Base-by-base conservation (phyloP, 805 yeast genomes). In the Hanseniaspora lachancei region DNA sequence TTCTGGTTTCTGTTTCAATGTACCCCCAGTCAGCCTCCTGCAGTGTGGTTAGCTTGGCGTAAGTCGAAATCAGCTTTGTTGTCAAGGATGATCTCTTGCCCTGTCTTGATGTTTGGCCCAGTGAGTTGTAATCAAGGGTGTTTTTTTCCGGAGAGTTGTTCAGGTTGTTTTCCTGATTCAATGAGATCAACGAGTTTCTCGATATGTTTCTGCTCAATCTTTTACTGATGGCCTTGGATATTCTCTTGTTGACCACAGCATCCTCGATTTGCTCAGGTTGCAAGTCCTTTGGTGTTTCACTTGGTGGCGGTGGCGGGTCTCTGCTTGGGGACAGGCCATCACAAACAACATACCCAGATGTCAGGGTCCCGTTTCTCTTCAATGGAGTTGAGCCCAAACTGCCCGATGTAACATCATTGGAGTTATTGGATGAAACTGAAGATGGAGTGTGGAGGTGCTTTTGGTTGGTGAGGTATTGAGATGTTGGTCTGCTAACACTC, bases 61-160 rank as follows among this genome's bases (percentile, higher is more conserved):
- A 84, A 0, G 88, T 80, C 0, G 88, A 77, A 58, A 84, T 75
- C 59, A 84, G 66, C 63, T 81, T 84, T 43, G 86, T 73, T 0
- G 91, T 84, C 46, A 84, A 79, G 0, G 89, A 83, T 59, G 82
- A 82, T 62, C 89, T 76, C 63, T 83, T 78, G 58, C 72, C 70
- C 39, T 63, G 69, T 41, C 69, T 53, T 10, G 42, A 39, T 6
- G 54, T 32, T 21, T 50, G 44, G 9, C 36, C 38, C 18, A 49
- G 9, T 15, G 55, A 23, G 8, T 23, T 23, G 21, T 42, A 51
- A 71, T 57, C 70, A 58, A 62, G 71, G 63, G 0, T 77, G 73
- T 51, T 66, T 64, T 59, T 77, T 68, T 54, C 66, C 64, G 43
- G 64, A 62, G 34, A 66, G 59, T 58, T 69, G 66, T 52, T 61